Evolutionary conservation across 2,329 filamentous ascomycete genomes (phyloP).

Genomic region (Aaosphaeria arxii): DNA sequence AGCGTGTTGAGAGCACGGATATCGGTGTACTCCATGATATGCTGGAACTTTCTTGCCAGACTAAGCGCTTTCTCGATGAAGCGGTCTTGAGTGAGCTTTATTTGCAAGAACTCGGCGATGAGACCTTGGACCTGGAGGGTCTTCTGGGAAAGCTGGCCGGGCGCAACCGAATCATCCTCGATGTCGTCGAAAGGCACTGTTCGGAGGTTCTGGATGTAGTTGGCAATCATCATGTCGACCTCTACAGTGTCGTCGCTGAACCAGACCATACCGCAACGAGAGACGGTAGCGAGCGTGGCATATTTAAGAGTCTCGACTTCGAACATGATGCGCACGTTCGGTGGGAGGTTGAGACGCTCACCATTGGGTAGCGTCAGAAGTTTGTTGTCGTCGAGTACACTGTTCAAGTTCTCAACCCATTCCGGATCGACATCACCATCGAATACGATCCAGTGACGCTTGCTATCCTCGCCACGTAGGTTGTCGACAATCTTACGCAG

Average conservation of each 20-base stretch:
- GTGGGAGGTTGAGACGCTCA: constrained; percentile 89
- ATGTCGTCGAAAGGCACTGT: constrained; percentile 88
- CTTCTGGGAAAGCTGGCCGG: constrained; percentile 53
- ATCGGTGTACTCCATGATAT: constrained; percentile 98
- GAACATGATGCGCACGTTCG: constrained; percentile 99
- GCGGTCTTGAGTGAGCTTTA: constrained; percentile 72
- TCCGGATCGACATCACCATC: constrained; percentile 98
- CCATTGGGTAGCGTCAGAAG: constrained; percentile 94
- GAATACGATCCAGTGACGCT: constrained; percentile 99
- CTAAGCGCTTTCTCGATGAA: constrained; percentile 77
- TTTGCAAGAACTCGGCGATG: constrained; percentile 74
- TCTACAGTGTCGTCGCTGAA: constrained; percentile 98
- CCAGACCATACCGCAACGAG: constrained; percentile 99
- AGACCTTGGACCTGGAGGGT: constrained; percentile 75
- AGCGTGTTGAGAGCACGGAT: constrained; percentile 87
- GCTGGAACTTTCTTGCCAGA: constrained; percentile 73
- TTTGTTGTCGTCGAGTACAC: constrained; percentile 98
- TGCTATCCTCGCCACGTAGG: constrained; percentile 90
- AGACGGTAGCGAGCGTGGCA: constrained; percentile 96
- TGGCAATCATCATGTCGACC: constrained; percentile 83
- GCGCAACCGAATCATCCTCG: constrained; percentile 81
- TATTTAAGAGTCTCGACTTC: constrained; percentile 98
- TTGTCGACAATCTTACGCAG: constrained; percentile 98
- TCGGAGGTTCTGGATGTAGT: constrained; percentile 83
- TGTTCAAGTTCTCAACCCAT: constrained; percentile 99